A percentile compares a stretch with the other conserved stretches of the same genome.
Evolutionary conservation across 441 rosid species (phyloP).

Genomic region (Populus trichocarpa): DNA sequence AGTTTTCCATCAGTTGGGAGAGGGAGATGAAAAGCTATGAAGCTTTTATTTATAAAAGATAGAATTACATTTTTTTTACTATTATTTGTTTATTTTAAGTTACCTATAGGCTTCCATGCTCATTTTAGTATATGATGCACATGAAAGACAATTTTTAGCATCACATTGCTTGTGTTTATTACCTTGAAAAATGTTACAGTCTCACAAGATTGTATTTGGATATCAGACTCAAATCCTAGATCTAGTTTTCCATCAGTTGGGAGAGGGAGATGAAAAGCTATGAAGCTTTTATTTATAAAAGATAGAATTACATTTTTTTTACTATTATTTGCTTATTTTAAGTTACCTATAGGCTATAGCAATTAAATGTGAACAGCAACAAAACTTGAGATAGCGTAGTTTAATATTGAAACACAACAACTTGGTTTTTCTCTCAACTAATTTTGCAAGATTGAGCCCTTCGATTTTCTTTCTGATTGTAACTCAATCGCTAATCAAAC

Average conservation of each 20-base stretch:
- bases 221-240: background rate
- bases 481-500: background rate
- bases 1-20: background rate
- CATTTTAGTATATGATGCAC: background rate
- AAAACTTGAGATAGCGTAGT: background rate
- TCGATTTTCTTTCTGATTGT: background rate
- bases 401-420: background rate
- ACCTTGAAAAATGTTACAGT: background rate
- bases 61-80: background rate
- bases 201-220: background rate
- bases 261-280: background rate
- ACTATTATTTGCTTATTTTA: background rate
- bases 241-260: background rate
- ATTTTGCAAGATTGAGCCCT: background rate
- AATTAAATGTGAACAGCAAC: background rate
- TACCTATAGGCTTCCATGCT: background rate
- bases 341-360: background rate
- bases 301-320: background rate
- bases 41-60: background rate
- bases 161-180: background rate
- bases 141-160: slow-evolving; percentile 1
- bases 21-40: background rate
- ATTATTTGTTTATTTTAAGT: background rate
- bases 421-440: background rate
- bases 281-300: background rate